Conservation (phyloP, 2,329 filamentous ascomycete genomes). For the Bretziella fagacearum region DNA sequence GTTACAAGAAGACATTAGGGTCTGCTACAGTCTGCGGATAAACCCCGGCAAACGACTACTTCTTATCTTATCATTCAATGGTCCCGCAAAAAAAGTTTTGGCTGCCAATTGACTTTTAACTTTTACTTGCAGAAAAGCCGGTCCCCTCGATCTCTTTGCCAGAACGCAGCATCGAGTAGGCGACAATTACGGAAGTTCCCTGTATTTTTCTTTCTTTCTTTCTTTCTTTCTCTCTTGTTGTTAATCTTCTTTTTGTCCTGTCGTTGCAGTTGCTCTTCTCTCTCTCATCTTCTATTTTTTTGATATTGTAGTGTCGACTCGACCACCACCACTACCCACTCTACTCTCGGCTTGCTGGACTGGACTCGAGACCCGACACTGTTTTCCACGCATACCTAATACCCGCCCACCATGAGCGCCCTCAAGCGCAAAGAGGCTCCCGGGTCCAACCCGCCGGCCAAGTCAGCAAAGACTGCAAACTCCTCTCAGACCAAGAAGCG, state of each 20-base stretch:
- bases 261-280: background rate
- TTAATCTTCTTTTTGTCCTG: background rate
- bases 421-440: conserved; percentile 43
- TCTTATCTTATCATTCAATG: conserved; percentile 15
- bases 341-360: too few relatives aligned
- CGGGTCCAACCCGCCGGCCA: conserved; percentile 31
- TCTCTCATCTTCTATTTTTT: background rate
- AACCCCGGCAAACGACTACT: background rate
- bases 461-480: conserved; percentile 32
- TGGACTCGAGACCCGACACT: conserved; percentile 9
- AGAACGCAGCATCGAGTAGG: too few relatives aligned
- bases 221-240: background rate
- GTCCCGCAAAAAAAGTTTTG: conserved; percentile 21
- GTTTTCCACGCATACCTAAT: background rate
- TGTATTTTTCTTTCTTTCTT: background rate
- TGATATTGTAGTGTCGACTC: conserved; percentile 8
- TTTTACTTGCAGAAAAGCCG: background rate
- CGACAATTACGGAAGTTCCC: conserved; percentile 12
- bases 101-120: conserved; percentile 1
- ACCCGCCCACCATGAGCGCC: conserved; percentile 29
- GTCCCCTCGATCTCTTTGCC: background rate
- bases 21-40: background rate
- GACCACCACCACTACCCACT: background rate
- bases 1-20: background rate
- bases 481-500: conserved; percentile 32